A percentile compares a stretch with the other conserved stretches of the same genome.
Evolutionary conservation across 371 early-diverging fungal species (phyloP).

Genomic region (Blastocladiella emersonii): DNA sequence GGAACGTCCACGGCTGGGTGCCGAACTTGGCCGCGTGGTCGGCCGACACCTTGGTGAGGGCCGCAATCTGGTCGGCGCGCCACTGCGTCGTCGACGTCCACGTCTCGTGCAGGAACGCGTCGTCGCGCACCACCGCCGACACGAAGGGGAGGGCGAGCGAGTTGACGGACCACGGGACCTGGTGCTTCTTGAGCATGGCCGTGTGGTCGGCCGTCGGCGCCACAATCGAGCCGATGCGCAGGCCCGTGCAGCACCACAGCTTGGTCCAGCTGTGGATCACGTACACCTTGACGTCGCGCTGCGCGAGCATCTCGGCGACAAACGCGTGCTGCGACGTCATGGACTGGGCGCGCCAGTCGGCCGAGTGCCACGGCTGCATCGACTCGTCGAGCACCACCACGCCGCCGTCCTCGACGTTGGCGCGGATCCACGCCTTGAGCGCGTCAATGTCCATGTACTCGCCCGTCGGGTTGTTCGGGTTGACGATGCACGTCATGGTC

Average conservation of each 20-base stretch:
- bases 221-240: slow-evolving; percentile 71
- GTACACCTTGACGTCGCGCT: slow-evolving; percentile 54
- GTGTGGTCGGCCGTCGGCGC: slow-evolving; percentile 59
- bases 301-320: slow-evolving; percentile 32
- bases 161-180: slow-evolving; percentile 84
- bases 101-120: slow-evolving; percentile 49
- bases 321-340: slow-evolving; percentile 48
- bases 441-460: slow-evolving; percentile 54
- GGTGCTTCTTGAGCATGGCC: slow-evolving; percentile 48
- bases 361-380: slow-evolving; percentile 75
- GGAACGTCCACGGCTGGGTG: slow-evolving; percentile 41
- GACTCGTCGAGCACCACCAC: slow-evolving; percentile 60
- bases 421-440: slow-evolving; percentile 38
- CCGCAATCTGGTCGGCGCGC: slow-evolving; percentile 43
- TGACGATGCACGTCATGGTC: slow-evolving; percentile 57
- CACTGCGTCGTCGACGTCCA: slow-evolving; percentile 55
- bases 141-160: slow-evolving; percentile 63
- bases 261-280: slow-evolving; percentile 85
- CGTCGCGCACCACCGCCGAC: slow-evolving; percentile 54
- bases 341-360: slow-evolving; percentile 57
- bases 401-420: slow-evolving; percentile 4
- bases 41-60: slow-evolving; percentile 22
- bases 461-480: slow-evolving; percentile 79
- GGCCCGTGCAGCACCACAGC: slow-evolving; percentile 77
- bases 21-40: slow-evolving; percentile 11